These are phyloP conservation scores for Schizophyllum commune DNA, from an alignment of 1,284 basidiomycete species.

Conservation along the genomic window DNA sequence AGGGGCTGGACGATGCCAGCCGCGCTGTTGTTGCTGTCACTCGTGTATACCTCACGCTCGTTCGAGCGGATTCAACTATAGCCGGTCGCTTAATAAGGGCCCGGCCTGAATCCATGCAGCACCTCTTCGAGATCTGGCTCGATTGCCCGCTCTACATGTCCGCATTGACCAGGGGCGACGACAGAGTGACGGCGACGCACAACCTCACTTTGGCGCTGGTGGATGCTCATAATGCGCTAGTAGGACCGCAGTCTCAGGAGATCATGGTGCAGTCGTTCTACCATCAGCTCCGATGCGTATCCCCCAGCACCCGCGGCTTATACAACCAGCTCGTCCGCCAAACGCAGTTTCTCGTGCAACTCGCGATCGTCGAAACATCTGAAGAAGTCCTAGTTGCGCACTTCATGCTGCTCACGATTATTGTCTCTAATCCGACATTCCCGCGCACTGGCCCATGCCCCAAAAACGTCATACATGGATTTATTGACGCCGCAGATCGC, in stretches of 20 bases:
- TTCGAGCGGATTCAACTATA: no score
- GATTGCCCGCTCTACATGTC: not conserved
- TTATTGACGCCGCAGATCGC: not conserved
- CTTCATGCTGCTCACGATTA: not conserved
- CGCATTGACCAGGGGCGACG: not conserved
- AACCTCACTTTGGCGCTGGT: not conserved
- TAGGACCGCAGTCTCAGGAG: not conserved
- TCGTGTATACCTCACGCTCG: no score
- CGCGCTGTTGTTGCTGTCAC: no score
- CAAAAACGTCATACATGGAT: not conserved
- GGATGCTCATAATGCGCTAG: not conserved
- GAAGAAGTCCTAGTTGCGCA: not conserved
- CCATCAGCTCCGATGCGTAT: not conserved
- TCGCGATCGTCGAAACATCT: not conserved
- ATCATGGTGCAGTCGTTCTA: not conserved
- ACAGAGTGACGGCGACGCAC: not conserved
- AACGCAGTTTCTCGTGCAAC: not conserved
- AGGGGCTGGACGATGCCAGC: no score
- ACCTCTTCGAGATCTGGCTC: not conserved
- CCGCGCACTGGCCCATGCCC: not conserved
- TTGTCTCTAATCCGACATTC: not conserved
- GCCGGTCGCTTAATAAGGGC: not conserved
- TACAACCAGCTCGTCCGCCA: not conserved
- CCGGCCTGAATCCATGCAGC: not conserved
- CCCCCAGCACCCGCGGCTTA: not conserved